A percentile compares a stretch with the other conserved stretches of the same genome.
phyloP scores from a whole-genome alignment of 1,284 basidiomycete genomes.

The Ceratorhiza oryzae-sativae region DNA sequence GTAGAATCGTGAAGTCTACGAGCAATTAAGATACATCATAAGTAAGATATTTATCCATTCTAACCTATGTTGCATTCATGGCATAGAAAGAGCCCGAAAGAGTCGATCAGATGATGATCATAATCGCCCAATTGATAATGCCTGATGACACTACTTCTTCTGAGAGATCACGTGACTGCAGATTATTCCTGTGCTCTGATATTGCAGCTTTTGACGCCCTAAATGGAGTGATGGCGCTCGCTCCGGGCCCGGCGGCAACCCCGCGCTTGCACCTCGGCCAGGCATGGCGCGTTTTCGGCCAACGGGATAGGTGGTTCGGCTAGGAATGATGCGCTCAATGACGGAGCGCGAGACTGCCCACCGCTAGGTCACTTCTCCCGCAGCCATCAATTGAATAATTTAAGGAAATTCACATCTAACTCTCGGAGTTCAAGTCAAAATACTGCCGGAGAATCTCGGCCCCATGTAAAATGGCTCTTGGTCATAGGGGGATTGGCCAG shows the following conservation, averaged over 20 bases:
- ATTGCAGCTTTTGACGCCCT: neutral
- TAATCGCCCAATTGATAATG: neutral
- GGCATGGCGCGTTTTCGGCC: neutral
- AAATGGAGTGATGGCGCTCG: neutral
- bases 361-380: neutral
- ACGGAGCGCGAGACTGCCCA: neutral
- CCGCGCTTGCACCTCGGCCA: constrained; percentile 1
- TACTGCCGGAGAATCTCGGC: neutral
- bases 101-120: constrained; percentile 4
- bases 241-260: neutral
- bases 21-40: too few relatives aligned
- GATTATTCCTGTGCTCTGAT: constrained; percentile 8
- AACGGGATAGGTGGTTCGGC: constrained; percentile 5
- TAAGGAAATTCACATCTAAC: too few relatives aligned
- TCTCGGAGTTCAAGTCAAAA: neutral
- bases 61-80: neutral
- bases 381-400: too few relatives aligned
- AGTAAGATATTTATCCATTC: too few relatives aligned
- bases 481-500: too few relatives aligned
- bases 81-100: neutral
- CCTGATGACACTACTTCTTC: neutral
- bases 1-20: too few relatives aligned
- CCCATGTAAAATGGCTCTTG: too few relatives aligned
- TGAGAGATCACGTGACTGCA: neutral
- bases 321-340: neutral